Evolutionary conservation across 768 basidiomycete genomes (phyloP).

Genomic region (Suillus spraguei): DNA sequence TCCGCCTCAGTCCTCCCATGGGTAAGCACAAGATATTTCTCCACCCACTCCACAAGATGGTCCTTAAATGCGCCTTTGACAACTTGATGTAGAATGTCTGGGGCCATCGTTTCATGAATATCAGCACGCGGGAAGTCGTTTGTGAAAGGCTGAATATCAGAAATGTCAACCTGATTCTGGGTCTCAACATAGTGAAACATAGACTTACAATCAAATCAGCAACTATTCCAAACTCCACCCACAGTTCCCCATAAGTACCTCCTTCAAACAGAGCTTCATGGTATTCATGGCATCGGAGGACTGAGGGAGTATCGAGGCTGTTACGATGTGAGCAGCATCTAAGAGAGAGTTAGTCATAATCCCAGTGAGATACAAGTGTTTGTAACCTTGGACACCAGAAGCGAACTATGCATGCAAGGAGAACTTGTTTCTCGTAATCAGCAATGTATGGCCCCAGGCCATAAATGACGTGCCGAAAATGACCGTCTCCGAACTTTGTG

Average conservation of each 20-base stretch:
- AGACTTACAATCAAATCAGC: slow-evolving; percentile 34
- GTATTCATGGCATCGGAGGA: background rate
- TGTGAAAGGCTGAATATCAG: slow-evolving; percentile 7
- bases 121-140: slow-evolving; percentile 13
- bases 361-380: too few relatives aligned
- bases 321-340: background rate
- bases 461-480: slow-evolving; percentile 23
- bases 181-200: background rate
- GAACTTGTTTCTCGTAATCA: slow-evolving; percentile 24
- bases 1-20: too few relatives aligned
- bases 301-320: background rate
- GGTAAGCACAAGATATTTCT: slow-evolving; percentile 27
- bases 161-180: background rate
- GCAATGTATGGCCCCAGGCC: slow-evolving; percentile 23
- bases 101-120: slow-evolving; percentile 37
- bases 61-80: slow-evolving; percentile 50
- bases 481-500: slow-evolving; percentile 20
- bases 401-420: slow-evolving; percentile 19
- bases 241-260: slow-evolving; percentile 19
- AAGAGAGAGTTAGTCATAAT: background rate
- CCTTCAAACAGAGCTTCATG: slow-evolving; percentile 1
- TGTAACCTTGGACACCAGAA: slow-evolving; percentile 21
- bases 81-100: slow-evolving; percentile 48
- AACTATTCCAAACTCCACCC: slow-evolving; percentile 37
- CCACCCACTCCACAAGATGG: slow-evolving; percentile 41